Base-by-base conservation (phyloP, 1,284 basidiomycete species). In the Ceratobasidium papillatum region DNA sequence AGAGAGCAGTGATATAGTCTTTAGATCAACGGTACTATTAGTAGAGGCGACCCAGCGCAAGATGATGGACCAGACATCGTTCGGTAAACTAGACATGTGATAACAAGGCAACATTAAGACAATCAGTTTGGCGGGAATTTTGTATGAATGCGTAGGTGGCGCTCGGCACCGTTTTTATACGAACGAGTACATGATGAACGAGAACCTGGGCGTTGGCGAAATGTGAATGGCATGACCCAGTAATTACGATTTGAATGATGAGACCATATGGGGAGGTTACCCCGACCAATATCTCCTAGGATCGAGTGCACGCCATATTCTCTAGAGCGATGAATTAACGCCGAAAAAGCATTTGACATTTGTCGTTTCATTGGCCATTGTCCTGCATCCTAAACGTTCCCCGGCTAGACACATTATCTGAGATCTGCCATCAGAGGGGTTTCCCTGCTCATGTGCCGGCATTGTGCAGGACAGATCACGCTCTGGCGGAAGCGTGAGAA, bases 1-100 rank as follows among this genome's bases (percentile, higher is more conserved):
- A 25, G 65, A 69, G 34, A 58, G 25, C 25, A 69, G 22, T 3
- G 65, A 43, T n/a, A 45, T 43, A n/a, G 65, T 27, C 36, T 69
- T 69, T 14, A 69, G 36, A 51, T 36, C 43, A 17, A 41, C 36
- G 25, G 65, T 56, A 19, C 52, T 54, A 25, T 69, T 38, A 5
- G 49, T 58, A 8, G 41, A 45, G 8, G 38, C 51, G n/a, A 69
- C 51, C 51, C 51, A 56, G 36, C 52, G 36, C 36, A 69, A 19
- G 51, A 69, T 22, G 3, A 56, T 27, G 11, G 52, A 22, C 65
- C 65, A 69, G 5, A 69, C 51, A 32, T 69, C 65, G 27, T 27
- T 45, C 7, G 65, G 52, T 69, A 69, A 43, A 5, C 34, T 34
- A 14, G 65, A 51, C 27, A 45, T 19, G 27, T 30, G 52, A n/a